phyloP scores from a whole-genome alignment of 768 basidiomycete genomes.

The Coprinopsis strossmayeri region DNA sequence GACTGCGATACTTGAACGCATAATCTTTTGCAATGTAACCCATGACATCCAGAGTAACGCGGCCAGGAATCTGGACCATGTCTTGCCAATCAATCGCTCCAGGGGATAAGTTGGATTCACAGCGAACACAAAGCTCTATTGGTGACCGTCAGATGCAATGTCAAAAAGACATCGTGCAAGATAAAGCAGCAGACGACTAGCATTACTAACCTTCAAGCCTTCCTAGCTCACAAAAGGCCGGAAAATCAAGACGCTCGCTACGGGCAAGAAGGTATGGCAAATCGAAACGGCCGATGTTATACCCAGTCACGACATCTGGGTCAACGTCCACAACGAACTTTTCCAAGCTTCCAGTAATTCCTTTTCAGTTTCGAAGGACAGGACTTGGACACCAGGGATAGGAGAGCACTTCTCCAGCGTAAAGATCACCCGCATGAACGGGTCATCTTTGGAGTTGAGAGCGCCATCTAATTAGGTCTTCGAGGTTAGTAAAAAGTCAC shows the following conservation, averaged over 20 bases:
- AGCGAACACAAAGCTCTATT: background rate
- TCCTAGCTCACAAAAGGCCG: slow-evolving; percentile 63
- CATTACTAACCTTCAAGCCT: slow-evolving; percentile 50
- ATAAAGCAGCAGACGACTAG: background rate
- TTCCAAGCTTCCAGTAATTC: slow-evolving; percentile 74
- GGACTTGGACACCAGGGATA: slow-evolving; percentile 87
- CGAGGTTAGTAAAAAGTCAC: too few relatives aligned
- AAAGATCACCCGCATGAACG: slow-evolving; percentile 90
- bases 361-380: slow-evolving; percentile 68
- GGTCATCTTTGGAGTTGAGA: too few relatives aligned
- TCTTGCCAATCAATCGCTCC: background rate
- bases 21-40: background rate
- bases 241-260: slow-evolving; percentile 62
- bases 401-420: slow-evolving; percentile 86
- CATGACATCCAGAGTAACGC: background rate
- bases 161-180: background rate
- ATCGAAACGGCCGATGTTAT: slow-evolving; percentile 91
- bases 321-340: slow-evolving; percentile 83
- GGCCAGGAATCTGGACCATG: background rate
- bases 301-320: slow-evolving; percentile 92
- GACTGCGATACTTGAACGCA: background rate
- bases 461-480: too few relatives aligned
- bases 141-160: background rate
- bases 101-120: background rate
- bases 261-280: slow-evolving; percentile 88